Percentiles rank a stretch among this genome's conserved stretches.
Evolutionary conservation across 306 rosid genomes (phyloP).

Genomic region (Cucumis melo): DNA sequence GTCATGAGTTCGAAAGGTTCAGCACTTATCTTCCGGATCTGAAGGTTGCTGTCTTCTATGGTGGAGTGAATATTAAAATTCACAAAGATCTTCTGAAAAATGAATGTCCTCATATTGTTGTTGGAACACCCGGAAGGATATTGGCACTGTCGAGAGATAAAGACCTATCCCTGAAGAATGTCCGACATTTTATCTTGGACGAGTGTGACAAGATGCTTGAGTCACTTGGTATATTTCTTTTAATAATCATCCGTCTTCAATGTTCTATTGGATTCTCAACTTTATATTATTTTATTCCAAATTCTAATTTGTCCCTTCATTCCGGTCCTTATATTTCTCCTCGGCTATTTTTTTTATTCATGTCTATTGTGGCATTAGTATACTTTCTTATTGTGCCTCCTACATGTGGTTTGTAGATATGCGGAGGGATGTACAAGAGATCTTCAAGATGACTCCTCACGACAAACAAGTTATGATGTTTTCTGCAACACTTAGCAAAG

Average conservation of each 20-base stretch:
- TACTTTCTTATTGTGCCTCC: slow-evolving; percentile 6
- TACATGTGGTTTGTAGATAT: slow-evolving; percentile 46
- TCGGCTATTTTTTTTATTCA: not conserved
- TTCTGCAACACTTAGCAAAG: slow-evolving; percentile 99
- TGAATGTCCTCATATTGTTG: slow-evolving; percentile 98
- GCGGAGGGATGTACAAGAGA: slow-evolving; percentile 97
- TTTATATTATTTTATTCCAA: not conserved
- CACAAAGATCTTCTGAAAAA: slow-evolving; percentile 87
- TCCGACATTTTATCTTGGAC: slow-evolving; percentile 85
- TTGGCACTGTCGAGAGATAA: slow-evolving; percentile 73
- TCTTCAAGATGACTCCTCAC: slow-evolving; percentile 97
- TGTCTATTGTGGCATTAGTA: not conserved
- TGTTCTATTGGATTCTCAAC: not conserved
- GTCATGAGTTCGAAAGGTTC: slow-evolving; percentile 97
- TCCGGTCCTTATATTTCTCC: not conserved
- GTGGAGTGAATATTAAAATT: slow-evolving; percentile 85
- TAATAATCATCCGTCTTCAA: not conserved
- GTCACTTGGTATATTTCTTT: slow-evolving; percentile 57
- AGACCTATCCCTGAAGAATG: slow-evolving; percentile 86
- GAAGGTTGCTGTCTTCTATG: slow-evolving; percentile 97
- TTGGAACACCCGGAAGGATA: slow-evolving; percentile 97
- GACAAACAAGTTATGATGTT: slow-evolving; percentile 99
- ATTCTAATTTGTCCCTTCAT: not conserved
- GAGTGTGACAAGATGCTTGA: slow-evolving; percentile 99
- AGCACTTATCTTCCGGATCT: slow-evolving; percentile 86